Conservation (phyloP, 2,329 filamentous ascomycete genomes). For the Exophiala alcalophila region DNA sequence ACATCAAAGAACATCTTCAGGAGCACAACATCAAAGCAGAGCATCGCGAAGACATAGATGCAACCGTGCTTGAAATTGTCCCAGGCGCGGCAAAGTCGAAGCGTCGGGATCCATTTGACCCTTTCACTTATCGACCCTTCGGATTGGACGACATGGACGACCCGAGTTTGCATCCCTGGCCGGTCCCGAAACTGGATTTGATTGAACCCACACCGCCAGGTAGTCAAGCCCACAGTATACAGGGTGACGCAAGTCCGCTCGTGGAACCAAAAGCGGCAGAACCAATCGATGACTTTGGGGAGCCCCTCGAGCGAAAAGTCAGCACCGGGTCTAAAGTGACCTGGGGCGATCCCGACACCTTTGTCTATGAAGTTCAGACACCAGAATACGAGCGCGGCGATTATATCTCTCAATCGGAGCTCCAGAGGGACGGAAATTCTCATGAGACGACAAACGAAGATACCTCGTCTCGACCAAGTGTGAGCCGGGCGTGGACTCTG, state of each 20-base stretch:
- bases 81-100: slow-evolving; percentile 17
- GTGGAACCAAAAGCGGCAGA: slow-evolving; percentile 29
- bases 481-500: slow-evolving; percentile 24
- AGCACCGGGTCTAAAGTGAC: slow-evolving; percentile 55
- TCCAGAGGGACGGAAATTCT: slow-evolving; percentile 51
- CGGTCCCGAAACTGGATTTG: slow-evolving; percentile 54
- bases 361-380: slow-evolving; percentile 61
- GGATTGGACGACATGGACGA: slow-evolving; percentile 27
- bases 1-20: slow-evolving; percentile 40
- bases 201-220: slow-evolving; percentile 57
- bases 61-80: slow-evolving; percentile 29
- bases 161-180: slow-evolving; percentile 37
- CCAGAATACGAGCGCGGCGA: slow-evolving; percentile 47
- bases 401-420: slow-evolving; percentile 19
- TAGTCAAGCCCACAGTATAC: slow-evolving; percentile 30
- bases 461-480: slow-evolving; percentile 7
- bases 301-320: slow-evolving; percentile 44
- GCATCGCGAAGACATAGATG: slow-evolving; percentile 23
- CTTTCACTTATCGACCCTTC: slow-evolving; percentile 27
- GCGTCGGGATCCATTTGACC: slow-evolving; percentile 22
- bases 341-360: slow-evolving; percentile 64
- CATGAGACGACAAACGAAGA: background rate
- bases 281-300: slow-evolving; percentile 41
- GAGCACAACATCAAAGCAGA: slow-evolving; percentile 33
- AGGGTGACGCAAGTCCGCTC: slow-evolving; percentile 34